A percentile compares a stretch with the other conserved stretches of the same genome.
Evolutionary conservation across 1,139 yeast genomes (phyloP).

Genomic region (Pichia sp.): DNA sequence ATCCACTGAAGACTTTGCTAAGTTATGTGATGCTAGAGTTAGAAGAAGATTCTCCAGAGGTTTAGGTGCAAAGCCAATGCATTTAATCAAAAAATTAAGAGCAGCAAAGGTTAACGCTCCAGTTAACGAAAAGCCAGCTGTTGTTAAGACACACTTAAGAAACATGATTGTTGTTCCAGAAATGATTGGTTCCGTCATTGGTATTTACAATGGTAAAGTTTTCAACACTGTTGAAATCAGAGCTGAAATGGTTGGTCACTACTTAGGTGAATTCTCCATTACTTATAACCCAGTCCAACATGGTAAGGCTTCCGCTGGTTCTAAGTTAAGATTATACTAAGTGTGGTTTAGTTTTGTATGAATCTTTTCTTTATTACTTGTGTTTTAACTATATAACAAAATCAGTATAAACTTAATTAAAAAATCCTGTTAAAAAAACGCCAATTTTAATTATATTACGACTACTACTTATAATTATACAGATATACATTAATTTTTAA

Average conservation of each 20-base stretch:
- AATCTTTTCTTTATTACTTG: constrained; percentile 11
- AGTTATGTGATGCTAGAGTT: constrained; percentile 96
- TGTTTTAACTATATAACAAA: constrained; percentile 9
- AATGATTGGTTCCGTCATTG: constrained; percentile 98
- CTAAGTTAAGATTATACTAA: constrained; percentile 36
- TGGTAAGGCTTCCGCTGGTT: constrained; percentile 93
- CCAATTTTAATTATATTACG: too few species aligned
- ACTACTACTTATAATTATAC: too few species aligned
- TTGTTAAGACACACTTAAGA: constrained; percentile 99
- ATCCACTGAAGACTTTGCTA: constrained; percentile 95
- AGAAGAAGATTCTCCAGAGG: constrained; percentile 99
- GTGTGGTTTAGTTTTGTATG: constrained; percentile 14
- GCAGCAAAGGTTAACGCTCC: constrained; percentile 92
- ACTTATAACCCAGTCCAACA: constrained; percentile 99
- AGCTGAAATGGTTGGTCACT: constrained; percentile 99
- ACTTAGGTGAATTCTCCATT: constrained; percentile 99
- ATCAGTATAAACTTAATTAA: constrained; percentile 1
- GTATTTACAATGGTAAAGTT: constrained; percentile 99
- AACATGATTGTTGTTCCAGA: constrained; percentile 99
- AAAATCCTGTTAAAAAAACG: background rate
- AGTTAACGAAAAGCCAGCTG: constrained; percentile 95
- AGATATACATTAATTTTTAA: background rate
- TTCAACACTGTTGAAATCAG: constrained; percentile 98
- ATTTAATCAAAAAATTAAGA: constrained; percentile 96
- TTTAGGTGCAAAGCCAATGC: constrained; percentile 92